These are phyloP conservation scores for Apiotrichum sp. DNA, from an alignment of 1,284 basidiomycete genomes.

Conservation along the genomic window DNA sequence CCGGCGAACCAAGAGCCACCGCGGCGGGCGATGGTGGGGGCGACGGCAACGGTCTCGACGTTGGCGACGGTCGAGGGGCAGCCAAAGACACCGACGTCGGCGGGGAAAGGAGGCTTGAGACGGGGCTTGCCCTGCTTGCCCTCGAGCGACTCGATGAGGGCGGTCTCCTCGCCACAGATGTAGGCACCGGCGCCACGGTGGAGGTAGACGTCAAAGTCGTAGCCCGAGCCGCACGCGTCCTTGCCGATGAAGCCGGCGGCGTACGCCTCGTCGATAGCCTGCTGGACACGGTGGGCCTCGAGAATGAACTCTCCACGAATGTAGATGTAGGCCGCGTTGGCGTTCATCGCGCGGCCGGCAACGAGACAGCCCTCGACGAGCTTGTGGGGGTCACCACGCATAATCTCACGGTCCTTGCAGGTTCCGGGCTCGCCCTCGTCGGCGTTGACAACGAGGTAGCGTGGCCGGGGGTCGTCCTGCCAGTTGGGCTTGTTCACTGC, in stretches of 20 bases:
- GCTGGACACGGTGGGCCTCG: constrained; percentile 87
- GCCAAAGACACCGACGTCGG: constrained; percentile 93
- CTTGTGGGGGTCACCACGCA: constrained; percentile 97
- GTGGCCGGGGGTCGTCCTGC: constrained; percentile 87
- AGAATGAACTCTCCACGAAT: constrained; percentile 97
- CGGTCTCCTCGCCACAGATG: constrained; percentile 98
- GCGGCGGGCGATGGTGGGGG: constrained; percentile 90
- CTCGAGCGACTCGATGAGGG: constrained; percentile 92
- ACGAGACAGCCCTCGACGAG: constrained; percentile 96
- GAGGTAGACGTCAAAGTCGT: constrained; percentile 92
- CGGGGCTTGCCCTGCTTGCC: constrained; percentile 97
- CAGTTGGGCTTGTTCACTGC: constrained; percentile 85
- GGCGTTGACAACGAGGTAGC: constrained; percentile 96
- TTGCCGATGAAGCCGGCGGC: constrained; percentile 85
- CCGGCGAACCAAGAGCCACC: constrained; percentile 87
- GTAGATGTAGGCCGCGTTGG: constrained; percentile 91
- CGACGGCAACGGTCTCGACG: constrained; percentile 95
- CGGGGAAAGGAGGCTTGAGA: constrained; percentile 98
- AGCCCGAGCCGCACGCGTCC: constrained; percentile 87
- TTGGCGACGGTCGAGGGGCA: constrained; percentile 97
- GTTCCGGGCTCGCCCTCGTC: constrained; percentile 99
- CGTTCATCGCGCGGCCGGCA: constrained; percentile 97
- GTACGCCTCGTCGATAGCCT: constrained; percentile 94
- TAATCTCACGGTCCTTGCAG: constrained; percentile 97
- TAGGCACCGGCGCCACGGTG: constrained; percentile 97